Evolutionary conservation across 257 asterid genomes (phyloP).

Genomic region (Jasminum sambac): DNA sequence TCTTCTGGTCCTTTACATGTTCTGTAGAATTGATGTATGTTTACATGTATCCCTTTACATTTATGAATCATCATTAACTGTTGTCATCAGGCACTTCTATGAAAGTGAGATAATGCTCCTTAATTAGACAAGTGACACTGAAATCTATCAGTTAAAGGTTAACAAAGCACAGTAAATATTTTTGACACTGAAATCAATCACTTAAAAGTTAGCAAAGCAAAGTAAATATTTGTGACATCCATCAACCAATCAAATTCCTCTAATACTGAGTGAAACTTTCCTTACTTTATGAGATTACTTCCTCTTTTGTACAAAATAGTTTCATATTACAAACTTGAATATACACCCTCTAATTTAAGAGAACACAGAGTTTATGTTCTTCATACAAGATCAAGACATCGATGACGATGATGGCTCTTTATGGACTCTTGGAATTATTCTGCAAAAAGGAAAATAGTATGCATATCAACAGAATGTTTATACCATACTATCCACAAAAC

Average conservation of each 20-base stretch:
- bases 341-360: neutral
- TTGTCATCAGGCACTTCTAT: no score
- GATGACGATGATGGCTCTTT: conserved; percentile 18
- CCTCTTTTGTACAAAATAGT: neutral
- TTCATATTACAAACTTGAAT: neutral
- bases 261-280: conserved; percentile 24
- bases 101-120: no score
- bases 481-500: conserved; percentile 12
- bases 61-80: no score
- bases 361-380: neutral
- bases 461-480: conserved; percentile 10
- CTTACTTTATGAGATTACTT: neutral
- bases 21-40: no score
- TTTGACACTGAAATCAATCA: neutral
- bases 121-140: no score
- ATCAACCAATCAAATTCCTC: conserved; percentile 13
- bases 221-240: neutral
- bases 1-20: no score
- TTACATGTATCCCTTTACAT: no score
- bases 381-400: neutral
- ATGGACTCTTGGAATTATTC: conserved; percentile 45
- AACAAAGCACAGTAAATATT: no score
- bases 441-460: conserved; percentile 29
- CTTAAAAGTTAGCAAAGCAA: neutral
- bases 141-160: no score